Percentiles rank a stretch among this genome's conserved stretches.
These are phyloP conservation scores for Trametes cubensis DNA, from an alignment of 768 basidiomycete genomes.

Conservation along the genomic window DNA sequence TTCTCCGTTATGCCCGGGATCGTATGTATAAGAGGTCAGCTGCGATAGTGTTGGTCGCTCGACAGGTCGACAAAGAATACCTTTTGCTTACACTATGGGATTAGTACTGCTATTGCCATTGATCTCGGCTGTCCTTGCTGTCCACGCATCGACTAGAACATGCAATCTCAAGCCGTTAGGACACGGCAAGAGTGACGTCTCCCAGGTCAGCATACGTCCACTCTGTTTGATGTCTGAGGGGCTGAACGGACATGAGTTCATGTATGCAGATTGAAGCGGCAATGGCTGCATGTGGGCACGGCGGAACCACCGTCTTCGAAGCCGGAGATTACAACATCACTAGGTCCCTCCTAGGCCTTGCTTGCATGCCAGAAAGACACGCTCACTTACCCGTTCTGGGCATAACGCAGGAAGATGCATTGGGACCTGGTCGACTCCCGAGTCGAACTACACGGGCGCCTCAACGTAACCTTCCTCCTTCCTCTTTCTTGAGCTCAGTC, in stretches of 20 bases:
- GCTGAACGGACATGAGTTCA: not conserved
- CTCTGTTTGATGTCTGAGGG: not conserved
- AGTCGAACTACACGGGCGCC: slow-evolving; percentile 45
- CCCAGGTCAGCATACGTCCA: slow-evolving; percentile 21
- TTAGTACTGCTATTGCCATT: not conserved
- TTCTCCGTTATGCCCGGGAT: not conserved
- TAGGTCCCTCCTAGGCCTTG: slow-evolving; percentile 35
- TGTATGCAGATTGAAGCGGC: slow-evolving; percentile 48
- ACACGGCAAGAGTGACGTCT: slow-evolving; percentile 29
- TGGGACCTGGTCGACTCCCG: slow-evolving; percentile 50
- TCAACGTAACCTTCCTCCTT: slow-evolving; percentile 40
- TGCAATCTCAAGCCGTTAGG: slow-evolving; percentile 31
- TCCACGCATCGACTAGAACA: slow-evolving; percentile 9
- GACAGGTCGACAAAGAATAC: no score
- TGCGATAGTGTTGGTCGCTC: not conserved
- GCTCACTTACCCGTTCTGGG: not conserved
- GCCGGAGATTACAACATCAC: slow-evolving; percentile 55
- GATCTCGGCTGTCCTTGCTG: not conserved
- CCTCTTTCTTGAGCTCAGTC: no score
- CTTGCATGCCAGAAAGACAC: not conserved
- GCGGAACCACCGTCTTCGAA: slow-evolving; percentile 48
- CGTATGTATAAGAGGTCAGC: slow-evolving; percentile 7
- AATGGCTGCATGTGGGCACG: slow-evolving; percentile 51
- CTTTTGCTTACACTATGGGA: not conserved
- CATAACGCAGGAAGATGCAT: slow-evolving; percentile 48